Conservation (phyloP, 768 basidiomycete genomes). For the Boletus edulis region DNA sequence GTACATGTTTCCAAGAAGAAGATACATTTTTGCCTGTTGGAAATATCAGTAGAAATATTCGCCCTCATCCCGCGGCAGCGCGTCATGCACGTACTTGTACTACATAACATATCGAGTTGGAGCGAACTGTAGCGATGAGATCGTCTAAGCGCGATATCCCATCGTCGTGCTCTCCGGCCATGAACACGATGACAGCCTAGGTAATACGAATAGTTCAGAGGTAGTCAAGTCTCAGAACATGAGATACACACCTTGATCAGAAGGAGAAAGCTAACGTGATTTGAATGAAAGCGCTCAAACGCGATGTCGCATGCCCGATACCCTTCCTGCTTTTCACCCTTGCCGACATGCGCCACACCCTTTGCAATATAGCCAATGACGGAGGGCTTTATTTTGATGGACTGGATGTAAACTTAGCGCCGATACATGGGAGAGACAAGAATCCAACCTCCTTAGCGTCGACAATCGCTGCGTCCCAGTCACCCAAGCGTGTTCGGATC, state of each 20-base stretch:
- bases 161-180: not conserved
- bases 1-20: not conserved
- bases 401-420: not conserved
- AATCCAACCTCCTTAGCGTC: constrained; percentile 2
- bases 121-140: not conserved
- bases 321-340: not conserved
- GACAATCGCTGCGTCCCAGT: not conserved
- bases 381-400: not conserved
- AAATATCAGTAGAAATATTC: not conserved
- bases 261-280: not conserved
- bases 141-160: not conserved
- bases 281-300: not conserved
- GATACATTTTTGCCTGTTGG: not conserved
- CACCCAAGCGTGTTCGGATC: not conserved
- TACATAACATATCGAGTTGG: not conserved
- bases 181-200: not conserved
- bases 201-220: not conserved
- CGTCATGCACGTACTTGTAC: not conserved
- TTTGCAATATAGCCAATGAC: constrained; percentile 5
- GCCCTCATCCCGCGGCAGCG: not conserved
- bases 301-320: constrained; percentile 1
- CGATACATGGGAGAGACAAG: no score
- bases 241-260: not conserved
- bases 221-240: not conserved
- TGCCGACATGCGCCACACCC: not conserved